Evolutionary conservation across 106 monocot genomes (phyloP), one percentile per base, ranked within the genome.

Genomic region (Allium cepa): DNA sequence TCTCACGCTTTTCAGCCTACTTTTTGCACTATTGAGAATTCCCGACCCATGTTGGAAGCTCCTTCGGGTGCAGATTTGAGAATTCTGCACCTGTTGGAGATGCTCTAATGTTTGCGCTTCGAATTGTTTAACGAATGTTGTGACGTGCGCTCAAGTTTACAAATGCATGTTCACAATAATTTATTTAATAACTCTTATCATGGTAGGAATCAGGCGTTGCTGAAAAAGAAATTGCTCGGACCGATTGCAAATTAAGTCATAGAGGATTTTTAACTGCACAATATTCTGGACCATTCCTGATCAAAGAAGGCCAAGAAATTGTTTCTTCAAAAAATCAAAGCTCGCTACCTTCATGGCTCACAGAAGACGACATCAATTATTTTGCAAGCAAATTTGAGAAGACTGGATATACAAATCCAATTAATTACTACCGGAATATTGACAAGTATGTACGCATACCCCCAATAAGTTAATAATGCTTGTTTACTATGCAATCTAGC

Each of bases 311-410:
- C 17, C 53, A 18, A 10, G 17, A 11, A n/a, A 69, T 73, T 12
- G 74, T 27, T 50, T 47, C 73, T 0, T 22, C 66, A 3, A 11
- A 59, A 0, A 12, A 17, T 11, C 51, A 75, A n/a, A 46, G 74
- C 3, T 1, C 58, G 7, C 26, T 80, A 27, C 80, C 75, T 62
- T 14, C 71, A 28, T 80, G 80, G 80, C 45, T 80, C 46, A 66
- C 75, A 3, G 80, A 80, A 45, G 80, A 80, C 28, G 80, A 80
- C 22, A 27, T 75, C 50, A 27, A 60, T 46, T 80, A 80, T 17
- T 71, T 50, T 9, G 47, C 71, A 0, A 66, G 56, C 63, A 71
- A 75, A 57, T 80, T 65, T 26, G 80, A 75, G 53, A 80, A 75
- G 60, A 60, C 75, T 15, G 75, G 80, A 15, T 80, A 66, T 56